Base-by-base conservation (phyloP, 2,329 filamentous ascomycete species). In the Talaromyces sp. region DNA sequence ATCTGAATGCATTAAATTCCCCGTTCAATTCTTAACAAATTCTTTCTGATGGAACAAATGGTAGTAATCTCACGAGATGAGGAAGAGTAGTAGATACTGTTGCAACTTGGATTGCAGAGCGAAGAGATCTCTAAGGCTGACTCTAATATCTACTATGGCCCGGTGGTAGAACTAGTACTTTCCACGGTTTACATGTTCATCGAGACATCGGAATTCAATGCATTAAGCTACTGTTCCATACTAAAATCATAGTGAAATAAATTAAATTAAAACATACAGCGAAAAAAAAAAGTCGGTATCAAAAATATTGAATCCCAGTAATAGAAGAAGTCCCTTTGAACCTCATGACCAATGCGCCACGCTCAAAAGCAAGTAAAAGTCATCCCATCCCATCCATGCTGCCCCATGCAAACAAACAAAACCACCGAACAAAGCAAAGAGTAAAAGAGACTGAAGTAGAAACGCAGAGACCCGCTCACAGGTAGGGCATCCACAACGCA, bases 401-500 rank as follows among this genome's bases (percentile, higher is more conserved):
- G n/a, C 36, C 41, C 48, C 47, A 60, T 45, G 52, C 44, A 49
- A 48, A 52, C 42, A 17, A 42, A 42, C 2, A 27, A 42, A 44
- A 47, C 44, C 33, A 32, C 41, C 51, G 33, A 36, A 49, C 22
- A 30, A 22, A 48, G 20, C 47, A 40, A 46, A 51, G 16, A 56
- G 39, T 49, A 41, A 48, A 48, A 41, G 20, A 45, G 41, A 44
- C 49, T 17, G 55, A 53, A 55, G 52, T 56, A 59, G 53, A 54
- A 52, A 52, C 44, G 55, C n/a, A 47, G 49, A 56, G 53, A 48
- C n/a, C 32, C 46, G 22, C 29, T 67, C 61, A 97, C 68, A 97
- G 77, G 78, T 96, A 99, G 20, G 91, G 88, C 93, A 97, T 97
- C 91, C 94, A 99, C 64, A 99, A 77, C 53, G 92, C 86, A 79